These are phyloP conservation scores for Russula sp. DNA, from an alignment of 768 basidiomycete genomes.

Conservation along the genomic window DNA sequence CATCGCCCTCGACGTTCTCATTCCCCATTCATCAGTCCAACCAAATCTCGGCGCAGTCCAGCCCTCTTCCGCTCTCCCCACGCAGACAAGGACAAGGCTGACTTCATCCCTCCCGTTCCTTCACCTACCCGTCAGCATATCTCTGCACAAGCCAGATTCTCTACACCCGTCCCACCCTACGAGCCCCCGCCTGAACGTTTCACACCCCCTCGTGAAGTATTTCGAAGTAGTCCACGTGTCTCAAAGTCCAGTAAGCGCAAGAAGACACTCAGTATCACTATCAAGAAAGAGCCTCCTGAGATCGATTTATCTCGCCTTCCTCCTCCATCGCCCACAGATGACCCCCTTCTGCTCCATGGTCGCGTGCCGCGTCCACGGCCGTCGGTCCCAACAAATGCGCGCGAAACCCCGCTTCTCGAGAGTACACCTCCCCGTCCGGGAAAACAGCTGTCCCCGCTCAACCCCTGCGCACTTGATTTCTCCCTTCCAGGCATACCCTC, in stretches of 20 bases:
- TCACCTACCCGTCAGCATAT: constrained; percentile 32
- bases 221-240: constrained; percentile 39
- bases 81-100: constrained; percentile 48
- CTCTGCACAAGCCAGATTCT: constrained; percentile 41
- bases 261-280: constrained; percentile 33
- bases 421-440: constrained; percentile 34
- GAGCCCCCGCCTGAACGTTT: constrained; percentile 68
- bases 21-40: constrained; percentile 30
- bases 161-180: constrained; percentile 56
- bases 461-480: constrained; percentile 27
- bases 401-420: constrained; percentile 41
- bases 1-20: constrained; percentile 29
- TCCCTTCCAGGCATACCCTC: constrained; percentile 25
- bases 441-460: constrained; percentile 19
- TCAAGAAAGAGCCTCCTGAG: constrained; percentile 65
- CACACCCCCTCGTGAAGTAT: constrained; percentile 65
- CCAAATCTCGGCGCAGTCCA: constrained; percentile 35
- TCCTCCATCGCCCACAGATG: constrained; percentile 73
- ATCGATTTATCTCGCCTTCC: constrained; percentile 56
- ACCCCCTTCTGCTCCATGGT: constrained; percentile 63
- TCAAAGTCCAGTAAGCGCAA: constrained; percentile 45
- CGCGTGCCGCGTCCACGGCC: constrained; percentile 35
- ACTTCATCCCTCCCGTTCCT: constrained; percentile 44
- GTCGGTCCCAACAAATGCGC: constrained; percentile 36
- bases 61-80: constrained; percentile 43